phyloP scores from a whole-genome alignment of 495 filamentous ascomycete species.

The Hyphodiscus hymeniophilus region DNA sequence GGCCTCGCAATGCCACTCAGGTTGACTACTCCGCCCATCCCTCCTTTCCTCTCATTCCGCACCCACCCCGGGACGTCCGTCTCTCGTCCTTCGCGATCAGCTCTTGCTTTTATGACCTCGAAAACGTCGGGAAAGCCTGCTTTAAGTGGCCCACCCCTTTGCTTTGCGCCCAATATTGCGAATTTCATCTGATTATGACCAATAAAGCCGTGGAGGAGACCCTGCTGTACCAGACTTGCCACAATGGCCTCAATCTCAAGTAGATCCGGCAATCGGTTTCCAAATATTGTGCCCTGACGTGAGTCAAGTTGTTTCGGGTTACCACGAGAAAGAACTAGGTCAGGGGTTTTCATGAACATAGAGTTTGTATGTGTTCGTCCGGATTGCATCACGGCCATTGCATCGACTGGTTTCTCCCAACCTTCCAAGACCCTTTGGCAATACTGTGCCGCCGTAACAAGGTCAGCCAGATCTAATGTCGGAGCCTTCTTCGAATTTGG shows the following conservation, averaged over 20 bases:
- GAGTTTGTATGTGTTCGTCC: slow-evolving; percentile 13
- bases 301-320: slow-evolving; percentile 38
- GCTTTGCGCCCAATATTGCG: slow-evolving; percentile 72
- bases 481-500: slow-evolving; percentile 44
- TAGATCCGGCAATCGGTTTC: slow-evolving; percentile 46
- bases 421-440: slow-evolving; percentile 45
- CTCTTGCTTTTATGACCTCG: slow-evolving; percentile 18
- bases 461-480: slow-evolving; percentile 45
- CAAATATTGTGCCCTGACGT: slow-evolving; percentile 39
- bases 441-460: slow-evolving; percentile 42
- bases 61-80: slow-evolving; percentile 51
- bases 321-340: slow-evolving; percentile 36
- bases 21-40: slow-evolving; percentile 23
- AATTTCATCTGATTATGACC: slow-evolving; percentile 67
- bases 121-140: slow-evolving; percentile 27
- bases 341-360: slow-evolving; percentile 20
- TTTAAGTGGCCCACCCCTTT: slow-evolving; percentile 47
- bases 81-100: slow-evolving; percentile 19
- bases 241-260: slow-evolving; percentile 71
- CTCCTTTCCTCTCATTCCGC: slow-evolving; percentile 20
- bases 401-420: slow-evolving; percentile 26
- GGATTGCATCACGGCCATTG: slow-evolving; percentile 14
- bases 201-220: slow-evolving; percentile 80
- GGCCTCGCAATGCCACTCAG: slow-evolving; percentile 22
- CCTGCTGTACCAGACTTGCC: slow-evolving; percentile 69